These are phyloP conservation scores for Moricandia arvensis DNA, from an alignment of 345 rosid genomes.

Conservation along the genomic window DNA sequence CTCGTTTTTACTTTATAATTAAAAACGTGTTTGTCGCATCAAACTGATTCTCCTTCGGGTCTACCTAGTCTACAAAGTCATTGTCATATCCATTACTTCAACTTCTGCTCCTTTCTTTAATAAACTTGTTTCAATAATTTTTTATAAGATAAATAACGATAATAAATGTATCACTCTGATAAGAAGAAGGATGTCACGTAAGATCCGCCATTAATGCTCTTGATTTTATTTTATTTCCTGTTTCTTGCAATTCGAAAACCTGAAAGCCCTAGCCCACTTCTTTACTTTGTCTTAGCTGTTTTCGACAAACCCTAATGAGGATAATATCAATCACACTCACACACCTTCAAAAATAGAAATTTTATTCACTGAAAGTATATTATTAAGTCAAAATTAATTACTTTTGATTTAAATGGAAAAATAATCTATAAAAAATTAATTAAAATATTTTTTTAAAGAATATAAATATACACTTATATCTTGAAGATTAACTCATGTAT, in stretches of 20 bases:
- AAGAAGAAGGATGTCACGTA: slow-evolving; percentile 32
- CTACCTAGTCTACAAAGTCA: slow-evolving; percentile 31
- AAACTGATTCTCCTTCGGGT: slow-evolving; percentile 12
- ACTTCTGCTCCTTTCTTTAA: slow-evolving; percentile 30
- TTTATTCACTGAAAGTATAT: background rate
- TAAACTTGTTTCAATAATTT: background rate
- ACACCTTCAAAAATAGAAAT: background rate
- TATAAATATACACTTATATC: no score
- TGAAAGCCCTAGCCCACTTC: slow-evolving; percentile 34
- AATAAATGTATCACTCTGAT: slow-evolving; percentile 32
- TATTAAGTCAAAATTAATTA: background rate
- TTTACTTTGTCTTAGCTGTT: slow-evolving; percentile 30
- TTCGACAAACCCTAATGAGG: background rate
- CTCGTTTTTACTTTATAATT: background rate
- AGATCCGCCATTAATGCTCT: slow-evolving; percentile 57
- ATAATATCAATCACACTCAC: background rate
- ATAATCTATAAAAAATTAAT: no score
- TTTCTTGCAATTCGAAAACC: slow-evolving; percentile 21
- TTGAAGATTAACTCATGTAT: no score
- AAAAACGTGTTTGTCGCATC: slow-evolving; percentile 35
- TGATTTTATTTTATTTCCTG: slow-evolving; percentile 37
- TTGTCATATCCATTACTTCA: slow-evolving; percentile 39
- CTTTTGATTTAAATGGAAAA: no score
- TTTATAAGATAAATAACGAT: slow-evolving; percentile 15
- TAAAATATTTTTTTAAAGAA: no score